Conservation (phyloP, 2,329 filamentous ascomycete species). For the Aspergillus chevalieri region DNA sequence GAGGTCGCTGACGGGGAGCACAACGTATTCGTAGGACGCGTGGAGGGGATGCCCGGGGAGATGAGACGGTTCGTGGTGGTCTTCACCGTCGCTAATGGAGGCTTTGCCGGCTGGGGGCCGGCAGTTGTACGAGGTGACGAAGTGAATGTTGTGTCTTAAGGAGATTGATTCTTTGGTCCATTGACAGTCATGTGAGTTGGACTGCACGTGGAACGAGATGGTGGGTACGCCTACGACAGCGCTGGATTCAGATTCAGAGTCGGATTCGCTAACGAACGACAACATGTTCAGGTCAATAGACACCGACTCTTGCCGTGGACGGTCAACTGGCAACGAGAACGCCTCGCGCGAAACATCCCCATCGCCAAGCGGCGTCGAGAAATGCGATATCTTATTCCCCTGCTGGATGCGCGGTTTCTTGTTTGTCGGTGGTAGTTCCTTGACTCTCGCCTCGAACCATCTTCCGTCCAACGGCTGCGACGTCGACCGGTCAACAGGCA, state of each 20-base stretch:
- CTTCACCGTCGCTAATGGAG: conserved; percentile 2
- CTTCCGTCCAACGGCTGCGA: conserved; percentile 30
- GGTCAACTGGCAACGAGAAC: conserved; percentile 36
- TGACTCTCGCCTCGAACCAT: conserved; percentile 46
- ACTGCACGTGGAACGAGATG: conserved; percentile 20
- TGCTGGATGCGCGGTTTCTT: conserved; percentile 41
- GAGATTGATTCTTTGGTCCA: conserved; percentile 27
- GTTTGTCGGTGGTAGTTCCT: conserved; percentile 17
- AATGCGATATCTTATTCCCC: conserved; percentile 30
- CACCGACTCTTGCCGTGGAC: background rate
- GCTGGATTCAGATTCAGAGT: background rate
- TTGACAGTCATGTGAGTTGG: conserved; percentile 7
- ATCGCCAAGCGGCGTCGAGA: conserved; percentile 36
- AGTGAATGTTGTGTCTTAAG: conserved; percentile 47
- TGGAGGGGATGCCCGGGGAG: conserved; percentile 36
- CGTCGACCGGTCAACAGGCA: conserved; percentile 32
- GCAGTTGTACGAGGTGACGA: conserved; percentile 51
- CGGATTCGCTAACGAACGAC: background rate
- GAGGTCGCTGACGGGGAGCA: background rate
- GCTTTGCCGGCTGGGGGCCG: conserved; percentile 36
- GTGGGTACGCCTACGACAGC: conserved; percentile 19
- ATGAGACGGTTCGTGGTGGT: conserved; percentile 14
- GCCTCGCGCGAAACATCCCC: conserved; percentile 32
- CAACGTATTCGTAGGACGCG: conserved; percentile 17
- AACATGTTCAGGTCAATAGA: background rate